Evolutionary conservation across 371 early-diverging fungal genomes (phyloP).

Genomic region (Gilbertella persicaria): DNA sequence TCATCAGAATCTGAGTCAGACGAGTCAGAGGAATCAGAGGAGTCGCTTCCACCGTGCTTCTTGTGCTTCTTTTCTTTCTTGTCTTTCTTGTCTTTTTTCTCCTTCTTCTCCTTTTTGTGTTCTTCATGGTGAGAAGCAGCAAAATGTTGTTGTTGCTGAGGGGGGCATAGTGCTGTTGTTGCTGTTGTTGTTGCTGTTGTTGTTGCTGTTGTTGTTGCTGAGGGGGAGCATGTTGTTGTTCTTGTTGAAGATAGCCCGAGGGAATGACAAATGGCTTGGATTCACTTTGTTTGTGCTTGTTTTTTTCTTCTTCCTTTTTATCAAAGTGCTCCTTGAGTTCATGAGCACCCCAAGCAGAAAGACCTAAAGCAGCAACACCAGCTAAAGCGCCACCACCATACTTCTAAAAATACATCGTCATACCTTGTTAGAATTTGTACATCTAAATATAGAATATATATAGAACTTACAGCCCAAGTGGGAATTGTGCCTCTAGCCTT

Average conservation of each 20-base stretch:
- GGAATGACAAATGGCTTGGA: slow-evolving; percentile 7
- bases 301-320: slow-evolving; percentile 20
- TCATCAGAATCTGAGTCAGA: too few species aligned
- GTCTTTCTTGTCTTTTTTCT: too few species aligned
- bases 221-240: background rate
- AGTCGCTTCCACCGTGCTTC: too few species aligned
- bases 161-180: background rate
- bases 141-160: too few species aligned
- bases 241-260: slow-evolving; percentile 4
- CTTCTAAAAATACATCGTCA: slow-evolving; percentile 16
- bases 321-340: slow-evolving; percentile 30
- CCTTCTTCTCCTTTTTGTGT: too few species aligned
- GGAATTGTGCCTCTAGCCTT: slow-evolving; percentile 23
- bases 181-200: slow-evolving; percentile 11
- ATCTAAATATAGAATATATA: background rate
- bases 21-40: too few species aligned
- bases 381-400: slow-evolving; percentile 29
- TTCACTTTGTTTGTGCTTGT: slow-evolving; percentile 9
- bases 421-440: background rate
- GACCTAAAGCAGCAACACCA: slow-evolving; percentile 26
- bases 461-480: slow-evolving; percentile 21
- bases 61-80: too few species aligned
- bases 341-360: slow-evolving; percentile 32
- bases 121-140: too few species aligned
- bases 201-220: slow-evolving; percentile 13